A percentile compares a stretch with the other conserved stretches of the same genome.
Conservation (phyloP, 164 flowering plant genomes). For the Euptelea pleiosperma region DNA sequence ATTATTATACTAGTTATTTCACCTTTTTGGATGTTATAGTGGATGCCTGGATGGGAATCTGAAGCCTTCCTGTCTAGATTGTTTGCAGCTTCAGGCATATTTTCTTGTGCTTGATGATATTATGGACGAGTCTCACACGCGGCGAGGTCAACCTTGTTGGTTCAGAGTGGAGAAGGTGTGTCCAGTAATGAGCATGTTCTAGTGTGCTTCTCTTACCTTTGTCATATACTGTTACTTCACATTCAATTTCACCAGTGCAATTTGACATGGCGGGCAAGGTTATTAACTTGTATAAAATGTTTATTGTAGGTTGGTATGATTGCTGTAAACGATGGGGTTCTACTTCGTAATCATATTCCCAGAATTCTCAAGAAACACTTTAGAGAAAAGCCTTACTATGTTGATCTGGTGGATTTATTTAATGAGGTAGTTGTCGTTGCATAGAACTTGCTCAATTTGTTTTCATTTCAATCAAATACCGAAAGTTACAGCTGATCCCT, state of each 20-base stretch:
- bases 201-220: slow-evolving; percentile 2
- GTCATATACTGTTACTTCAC: background rate
- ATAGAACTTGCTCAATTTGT: background rate
- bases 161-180: slow-evolving; percentile 73
- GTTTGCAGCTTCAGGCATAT: slow-evolving; percentile 90
- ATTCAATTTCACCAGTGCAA: background rate
- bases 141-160: slow-evolving; percentile 97
- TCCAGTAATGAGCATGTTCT: background rate
- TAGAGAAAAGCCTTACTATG: slow-evolving; percentile 77
- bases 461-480: background rate
- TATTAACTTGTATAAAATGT: slow-evolving; percentile 4
- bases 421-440: slow-evolving; percentile 63
- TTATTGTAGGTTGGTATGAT: slow-evolving; percentile 75
- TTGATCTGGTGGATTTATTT: slow-evolving; percentile 82
- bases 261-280: background rate
- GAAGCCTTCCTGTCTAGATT: slow-evolving; percentile 4
- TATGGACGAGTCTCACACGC: slow-evolving; percentile 82
- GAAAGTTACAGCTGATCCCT: slow-evolving; percentile 9
- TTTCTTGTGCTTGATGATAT: slow-evolving; percentile 98
- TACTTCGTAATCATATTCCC: slow-evolving; percentile 86
- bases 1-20: slow-evolving; percentile 6
- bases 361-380: slow-evolving; percentile 80
- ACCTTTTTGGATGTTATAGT: background rate
- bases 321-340: slow-evolving; percentile 79
- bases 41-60: slow-evolving; percentile 7